phyloP scores from a whole-genome alignment of 306 rosid genomes.

The Castanopsis chinensis region DNA sequence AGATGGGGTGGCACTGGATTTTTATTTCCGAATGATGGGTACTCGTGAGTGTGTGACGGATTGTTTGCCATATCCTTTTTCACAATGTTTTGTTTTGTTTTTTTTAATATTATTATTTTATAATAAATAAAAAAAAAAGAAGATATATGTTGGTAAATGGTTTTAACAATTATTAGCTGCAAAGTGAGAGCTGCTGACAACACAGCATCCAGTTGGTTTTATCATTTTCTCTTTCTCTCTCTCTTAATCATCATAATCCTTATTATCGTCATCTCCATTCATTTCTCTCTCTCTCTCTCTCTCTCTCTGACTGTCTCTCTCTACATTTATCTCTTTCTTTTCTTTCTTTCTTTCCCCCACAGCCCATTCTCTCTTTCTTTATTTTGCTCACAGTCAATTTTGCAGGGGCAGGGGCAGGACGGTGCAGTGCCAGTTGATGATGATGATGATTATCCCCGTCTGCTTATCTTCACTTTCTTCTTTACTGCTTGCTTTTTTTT shows the following conservation, averaged over 20 bases:
- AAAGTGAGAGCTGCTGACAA: constrained; percentile 50
- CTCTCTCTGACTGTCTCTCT: not conserved
- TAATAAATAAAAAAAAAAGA: not conserved
- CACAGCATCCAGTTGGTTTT: constrained; percentile 30
- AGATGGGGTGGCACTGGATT: not conserved
- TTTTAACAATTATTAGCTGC: constrained; percentile 41
- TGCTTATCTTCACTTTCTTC: constrained; percentile 3
- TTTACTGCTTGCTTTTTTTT: constrained; percentile 3
- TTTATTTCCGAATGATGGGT: not conserved
- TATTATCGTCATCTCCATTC: constrained; percentile 38
- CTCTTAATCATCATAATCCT: constrained; percentile 38
- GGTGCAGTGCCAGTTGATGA: constrained; percentile 27
- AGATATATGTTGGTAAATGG: constrained; percentile 4
- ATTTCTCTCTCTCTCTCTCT: constrained; percentile 21
- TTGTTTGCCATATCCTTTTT: not conserved
- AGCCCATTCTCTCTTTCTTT: constrained; percentile 17
- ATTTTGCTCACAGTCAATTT: constrained; percentile 1
- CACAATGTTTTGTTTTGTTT: not conserved
- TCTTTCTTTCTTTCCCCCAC: constrained; percentile 10
- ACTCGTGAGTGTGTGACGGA: not conserved
- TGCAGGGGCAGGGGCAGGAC: constrained; percentile 19
- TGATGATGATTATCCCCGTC: constrained; percentile 18
- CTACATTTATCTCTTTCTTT: constrained; percentile 26
- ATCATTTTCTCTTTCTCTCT: constrained; percentile 8
- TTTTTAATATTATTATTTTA: not conserved